Base-by-base conservation (phyloP, 257 asterid genomes). In the Plantago elongata region DNA sequence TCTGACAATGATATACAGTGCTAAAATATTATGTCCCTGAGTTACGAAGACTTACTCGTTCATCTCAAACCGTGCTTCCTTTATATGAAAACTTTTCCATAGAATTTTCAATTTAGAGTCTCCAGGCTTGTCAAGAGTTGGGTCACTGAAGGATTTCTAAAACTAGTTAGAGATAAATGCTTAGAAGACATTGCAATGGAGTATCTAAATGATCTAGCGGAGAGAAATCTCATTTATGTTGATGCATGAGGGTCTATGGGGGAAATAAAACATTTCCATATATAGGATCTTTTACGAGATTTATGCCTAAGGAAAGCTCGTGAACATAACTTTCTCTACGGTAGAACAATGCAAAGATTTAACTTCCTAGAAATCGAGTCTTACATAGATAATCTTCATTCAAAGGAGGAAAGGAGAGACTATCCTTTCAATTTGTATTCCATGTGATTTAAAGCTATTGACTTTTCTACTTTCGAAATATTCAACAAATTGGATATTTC, bases 41-140 rank as follows among this genome's bases (percentile, higher is more conserved):
- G 56, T 17, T 51, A 51, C 16, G 56, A 51, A 12, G 9, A 7
- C 34, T 51, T 51, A 14, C 56, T 34, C 6, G 29, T 51, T 51
- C 15, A 51, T 51, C 56, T 51, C 14, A 54, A 22, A 54, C 59
- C 59, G 10, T 54, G 59, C 34, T 54, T 54, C 15, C 59, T 54
- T 27, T 54, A 10, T 2, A 18, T 54, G 38, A 43, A 15, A 12
- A n/a, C 10, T 54, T 54, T 9, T 11, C 15, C 59, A 5, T 14
- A 54, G 16, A 38, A 11, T 27, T 54, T 34, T 12, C 5, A 17
- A 9, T 16, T 54, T 11, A 11, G 42, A 2, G 59, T 54, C 9
- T 54, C 59, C 22, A 14, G 42, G 11, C 42, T 54, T 13, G 5
- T 54, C 15, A 54, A 54, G 42, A 0, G 18, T 9, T 54, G 59